A percentile compares a stretch with the other conserved stretches of the same genome.
These are phyloP conservation scores for Hypoxylon sp. DNA, from an alignment of 2,329 filamentous ascomycete species.

Conservation along the genomic window DNA sequence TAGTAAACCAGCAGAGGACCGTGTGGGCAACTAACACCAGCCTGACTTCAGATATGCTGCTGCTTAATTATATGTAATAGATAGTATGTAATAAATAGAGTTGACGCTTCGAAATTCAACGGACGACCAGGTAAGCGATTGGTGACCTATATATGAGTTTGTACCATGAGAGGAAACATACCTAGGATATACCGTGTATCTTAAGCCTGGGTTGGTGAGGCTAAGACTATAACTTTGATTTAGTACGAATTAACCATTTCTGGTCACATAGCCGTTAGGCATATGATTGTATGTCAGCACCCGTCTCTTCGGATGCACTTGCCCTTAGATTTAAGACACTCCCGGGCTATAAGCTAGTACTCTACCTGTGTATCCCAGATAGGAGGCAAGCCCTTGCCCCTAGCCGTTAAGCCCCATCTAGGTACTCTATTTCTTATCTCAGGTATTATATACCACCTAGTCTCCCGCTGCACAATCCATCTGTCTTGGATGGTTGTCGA, in stretches of 20 bases:
- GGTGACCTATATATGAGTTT: background rate
- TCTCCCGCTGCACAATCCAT: background rate
- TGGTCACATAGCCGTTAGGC: background rate
- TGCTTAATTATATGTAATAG: background rate
- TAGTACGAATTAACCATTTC: background rate
- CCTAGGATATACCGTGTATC: too few relatives aligned
- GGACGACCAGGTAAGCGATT: background rate
- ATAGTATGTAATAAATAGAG: background rate
- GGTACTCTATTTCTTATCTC: background rate
- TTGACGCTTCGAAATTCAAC: background rate
- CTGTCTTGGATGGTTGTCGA: background rate
- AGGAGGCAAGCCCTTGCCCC: background rate
- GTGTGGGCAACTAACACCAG: background rate
- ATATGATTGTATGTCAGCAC: background rate
- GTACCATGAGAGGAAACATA: background rate
- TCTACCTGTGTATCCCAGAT: background rate
- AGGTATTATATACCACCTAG: background rate
- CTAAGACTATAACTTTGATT: background rate
- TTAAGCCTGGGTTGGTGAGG: background rate
- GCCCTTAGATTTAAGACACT: constrained; percentile 7
- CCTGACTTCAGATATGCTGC: background rate
- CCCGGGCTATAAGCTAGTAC: background rate
- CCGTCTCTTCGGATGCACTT: constrained; percentile 12
- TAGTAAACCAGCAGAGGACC: background rate
- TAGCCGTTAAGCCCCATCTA: background rate